phyloP scores from a whole-genome alignment of 805 yeast species.

The Komagataella pseudopastoris region DNA sequence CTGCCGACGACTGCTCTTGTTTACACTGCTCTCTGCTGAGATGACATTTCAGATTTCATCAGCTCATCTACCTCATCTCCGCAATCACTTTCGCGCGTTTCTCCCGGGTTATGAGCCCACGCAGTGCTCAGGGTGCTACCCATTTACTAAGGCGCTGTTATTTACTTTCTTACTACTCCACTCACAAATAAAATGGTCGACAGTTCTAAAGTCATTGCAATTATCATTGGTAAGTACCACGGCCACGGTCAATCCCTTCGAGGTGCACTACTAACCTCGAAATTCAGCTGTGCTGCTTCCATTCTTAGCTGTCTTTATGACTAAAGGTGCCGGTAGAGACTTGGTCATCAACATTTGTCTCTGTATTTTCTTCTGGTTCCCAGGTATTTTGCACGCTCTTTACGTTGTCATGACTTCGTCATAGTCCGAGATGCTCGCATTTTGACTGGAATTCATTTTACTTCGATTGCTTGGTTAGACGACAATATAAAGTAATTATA shows the following conservation, averaged over 20 bases:
- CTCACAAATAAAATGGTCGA: constrained; percentile 4
- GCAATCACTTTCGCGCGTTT: neutral
- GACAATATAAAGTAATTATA: neutral
- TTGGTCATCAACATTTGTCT: constrained; percentile 52
- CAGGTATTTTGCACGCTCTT: constrained; percentile 68
- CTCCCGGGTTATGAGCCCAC: neutral
- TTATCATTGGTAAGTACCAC: constrained; percentile 11
- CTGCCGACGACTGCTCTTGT: no score
- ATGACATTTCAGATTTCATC: neutral
- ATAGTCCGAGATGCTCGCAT: neutral
- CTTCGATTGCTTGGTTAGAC: neutral
- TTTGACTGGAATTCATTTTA: neutral
- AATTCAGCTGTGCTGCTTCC: constrained; percentile 47
- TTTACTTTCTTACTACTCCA: neutral
- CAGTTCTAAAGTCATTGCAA: constrained; percentile 10
- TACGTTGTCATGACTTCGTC: constrained; percentile 23
- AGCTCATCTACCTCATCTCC: neutral
- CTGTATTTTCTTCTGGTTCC: constrained; percentile 58
- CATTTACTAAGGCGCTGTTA: neutral
- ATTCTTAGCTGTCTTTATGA: constrained; percentile 65
- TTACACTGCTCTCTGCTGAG: no score
- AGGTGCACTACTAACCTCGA: neutral
- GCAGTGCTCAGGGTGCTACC: neutral
- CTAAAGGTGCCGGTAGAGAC: constrained; percentile 50
- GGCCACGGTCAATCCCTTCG: neutral